These are phyloP conservation scores for Epichloe bromicola DNA, from an alignment of 2,329 filamentous ascomycete genomes.

Conservation along the genomic window DNA sequence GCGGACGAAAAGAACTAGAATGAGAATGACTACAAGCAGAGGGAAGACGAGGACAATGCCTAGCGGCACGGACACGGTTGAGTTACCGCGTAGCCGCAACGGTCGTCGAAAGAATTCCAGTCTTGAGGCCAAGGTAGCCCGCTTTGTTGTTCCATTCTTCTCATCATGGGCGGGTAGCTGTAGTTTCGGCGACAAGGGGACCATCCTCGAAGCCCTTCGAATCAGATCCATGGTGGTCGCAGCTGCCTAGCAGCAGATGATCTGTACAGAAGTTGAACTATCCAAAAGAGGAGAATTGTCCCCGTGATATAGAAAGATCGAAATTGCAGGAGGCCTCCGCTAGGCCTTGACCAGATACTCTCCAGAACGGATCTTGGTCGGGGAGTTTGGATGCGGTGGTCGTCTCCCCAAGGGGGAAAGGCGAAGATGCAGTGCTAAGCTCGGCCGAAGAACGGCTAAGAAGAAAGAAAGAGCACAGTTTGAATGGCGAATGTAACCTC, in stretches of 20 bases:
- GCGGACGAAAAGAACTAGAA: conserved; percentile 76
- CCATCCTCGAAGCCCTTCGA: conserved; percentile 39
- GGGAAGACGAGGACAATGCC: conserved; percentile 90
- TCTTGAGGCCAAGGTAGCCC: conserved; percentile 31
- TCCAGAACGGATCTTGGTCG: background rate
- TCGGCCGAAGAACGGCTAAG: background rate
- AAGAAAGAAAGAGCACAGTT: background rate
- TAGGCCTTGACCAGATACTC: too few species aligned
- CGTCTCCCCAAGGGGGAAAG: background rate
- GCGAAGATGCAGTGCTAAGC: background rate
- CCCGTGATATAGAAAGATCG: background rate
- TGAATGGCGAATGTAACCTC: background rate
- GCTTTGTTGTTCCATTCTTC: conserved; percentile 27
- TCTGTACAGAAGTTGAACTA: background rate
- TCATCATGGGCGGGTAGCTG: conserved; percentile 37
- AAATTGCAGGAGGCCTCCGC: background rate
- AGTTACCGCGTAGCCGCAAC: conserved; percentile 81
- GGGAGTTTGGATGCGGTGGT: background rate
- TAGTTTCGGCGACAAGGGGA: conserved; percentile 27
- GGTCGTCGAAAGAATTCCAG: conserved; percentile 77
- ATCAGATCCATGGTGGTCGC: conserved; percentile 40
- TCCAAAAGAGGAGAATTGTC: background rate
- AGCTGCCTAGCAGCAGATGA: background rate
- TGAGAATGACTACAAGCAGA: conserved; percentile 78
- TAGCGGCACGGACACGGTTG: conserved; percentile 80